Base-by-base conservation (phyloP, 495 filamentous ascomycete genomes). In the Neurospora sp. region DNA sequence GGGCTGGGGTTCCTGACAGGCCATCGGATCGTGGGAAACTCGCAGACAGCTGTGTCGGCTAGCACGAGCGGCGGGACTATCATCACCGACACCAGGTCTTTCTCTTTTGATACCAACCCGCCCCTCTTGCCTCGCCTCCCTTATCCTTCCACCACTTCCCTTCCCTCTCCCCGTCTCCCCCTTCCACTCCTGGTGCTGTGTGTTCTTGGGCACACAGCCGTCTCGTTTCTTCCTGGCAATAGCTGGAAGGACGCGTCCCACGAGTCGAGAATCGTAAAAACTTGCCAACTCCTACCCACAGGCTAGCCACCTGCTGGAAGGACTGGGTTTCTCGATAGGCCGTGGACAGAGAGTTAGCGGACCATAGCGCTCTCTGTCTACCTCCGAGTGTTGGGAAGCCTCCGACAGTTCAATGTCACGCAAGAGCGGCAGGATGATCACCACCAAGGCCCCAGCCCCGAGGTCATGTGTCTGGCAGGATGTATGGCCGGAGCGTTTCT, bases 201-300 rank as follows among this genome's bases (percentile, higher is more conserved):
- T 62, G 54, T 62, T 19, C 54, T 62, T 62, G 54, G 54, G 28
- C 54, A 62, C 28, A 62, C 54, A 4, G 54, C 6, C 54, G 54
- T 31, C 28, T 4, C 28, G 54, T 62, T 28, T 37, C 71, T 73
- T 21, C 39, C 8, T 62, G 43, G n/a, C 62, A 40, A 39, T n/a
- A 13, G 19, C 72, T 73, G 39, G 62, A 73, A 70, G 72, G 62
- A 48, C 5, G 72, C 40, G n/a, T 59, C 66, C 39, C 19, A 42
- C 66, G n/a, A 34, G 66, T 73, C 72, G 34, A 73, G 62, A 73
- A 69, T 39, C 66, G 45, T 70, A 73, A 73, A 73, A 73, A 39
- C 2, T 34, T 54, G 39, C 72, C 72, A 73, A 73, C 28, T 70
- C 72, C 66, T 70, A 73, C 39, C 70, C 72, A 34, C 38, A 69